Conservation (phyloP, 768 basidiomycete genomes). For the Suillus discolor region DNA sequence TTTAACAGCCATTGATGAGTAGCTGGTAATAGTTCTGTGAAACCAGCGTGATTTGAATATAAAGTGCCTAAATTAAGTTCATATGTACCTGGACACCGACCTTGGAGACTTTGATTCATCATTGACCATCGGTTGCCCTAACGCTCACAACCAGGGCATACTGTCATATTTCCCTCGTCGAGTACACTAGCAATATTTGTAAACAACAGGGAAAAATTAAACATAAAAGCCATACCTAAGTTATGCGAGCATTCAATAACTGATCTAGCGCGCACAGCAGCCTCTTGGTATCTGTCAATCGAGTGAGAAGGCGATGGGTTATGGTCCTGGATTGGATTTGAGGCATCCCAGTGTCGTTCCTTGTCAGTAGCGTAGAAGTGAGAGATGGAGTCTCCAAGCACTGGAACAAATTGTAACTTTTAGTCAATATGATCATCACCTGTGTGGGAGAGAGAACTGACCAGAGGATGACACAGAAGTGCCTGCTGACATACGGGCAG, state of each 20-base stretch:
- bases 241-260: background rate
- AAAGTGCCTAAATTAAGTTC: no score
- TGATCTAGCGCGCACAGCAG: background rate
- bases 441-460: background rate
- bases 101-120: no score
- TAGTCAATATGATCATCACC: background rate
- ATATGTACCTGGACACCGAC: no score
- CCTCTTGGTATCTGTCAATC: background rate
- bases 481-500: slow-evolving; percentile 1
- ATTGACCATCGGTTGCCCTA: no score
- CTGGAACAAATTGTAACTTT: background rate
- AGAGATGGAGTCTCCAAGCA: background rate
- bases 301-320: background rate
- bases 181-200: background rate
- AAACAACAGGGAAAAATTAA: background rate
- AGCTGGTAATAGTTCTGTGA: no score
- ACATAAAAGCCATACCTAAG: background rate
- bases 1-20: no score
- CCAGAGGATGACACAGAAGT: slow-evolving; percentile 4
- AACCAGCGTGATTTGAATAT: no score
- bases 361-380: background rate
- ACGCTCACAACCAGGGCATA: no score
- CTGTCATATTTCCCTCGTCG: no score
- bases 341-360: background rate
- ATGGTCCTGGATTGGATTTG: background rate